phyloP scores from a whole-genome alignment of 257 asterid species.

The Solanum etuberosum region DNA sequence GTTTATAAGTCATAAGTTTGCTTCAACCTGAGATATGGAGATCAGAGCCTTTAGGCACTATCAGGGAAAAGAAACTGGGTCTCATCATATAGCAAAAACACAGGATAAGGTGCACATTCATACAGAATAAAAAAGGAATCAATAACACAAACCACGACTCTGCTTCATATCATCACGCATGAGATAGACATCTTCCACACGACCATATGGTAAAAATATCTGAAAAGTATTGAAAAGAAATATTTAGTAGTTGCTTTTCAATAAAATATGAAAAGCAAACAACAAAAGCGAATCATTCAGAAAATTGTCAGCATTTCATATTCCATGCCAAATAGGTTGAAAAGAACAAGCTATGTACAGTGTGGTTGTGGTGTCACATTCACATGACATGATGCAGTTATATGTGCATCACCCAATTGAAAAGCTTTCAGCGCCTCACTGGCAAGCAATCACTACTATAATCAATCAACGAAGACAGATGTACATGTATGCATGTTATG shows the following conservation, averaged over 20 bases:
- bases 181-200: slow-evolving; percentile 92
- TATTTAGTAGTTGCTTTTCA: neutral
- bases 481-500: neutral
- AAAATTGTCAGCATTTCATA: neutral
- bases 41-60: neutral
- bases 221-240: slow-evolving; percentile 21
- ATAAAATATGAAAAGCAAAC: neutral
- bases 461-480: neutral
- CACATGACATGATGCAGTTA: neutral
- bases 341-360: neutral
- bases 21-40: neutral
- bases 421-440: neutral
- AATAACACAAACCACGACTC: slow-evolving; percentile 77
- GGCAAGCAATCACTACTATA: neutral
- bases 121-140: slow-evolving; percentile 1
- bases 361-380: neutral
- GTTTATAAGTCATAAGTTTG: neutral
- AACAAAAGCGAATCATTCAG: neutral
- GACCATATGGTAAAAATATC: slow-evolving; percentile 83
- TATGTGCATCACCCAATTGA: neutral
- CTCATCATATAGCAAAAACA: neutral
- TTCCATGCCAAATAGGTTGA: neutral
- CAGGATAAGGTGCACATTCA: neutral
- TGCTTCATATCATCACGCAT: slow-evolving; percentile 98
- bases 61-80: neutral